phyloP scores from a whole-genome alignment of 2,329 filamentous ascomycete genomes.

The Fusarium oligoseptatum region DNA sequence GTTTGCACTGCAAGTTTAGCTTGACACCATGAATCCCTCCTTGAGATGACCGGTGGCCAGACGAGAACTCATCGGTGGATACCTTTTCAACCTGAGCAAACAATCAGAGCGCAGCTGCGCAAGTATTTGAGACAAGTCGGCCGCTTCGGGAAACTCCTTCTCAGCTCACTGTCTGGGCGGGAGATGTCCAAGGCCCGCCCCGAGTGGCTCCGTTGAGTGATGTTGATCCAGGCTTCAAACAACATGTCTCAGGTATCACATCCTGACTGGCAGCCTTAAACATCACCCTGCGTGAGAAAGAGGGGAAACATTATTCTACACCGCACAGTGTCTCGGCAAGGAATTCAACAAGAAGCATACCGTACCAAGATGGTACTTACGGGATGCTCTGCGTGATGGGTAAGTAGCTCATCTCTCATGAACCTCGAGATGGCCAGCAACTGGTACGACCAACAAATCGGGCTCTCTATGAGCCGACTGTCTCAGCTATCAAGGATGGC shows the following conservation, averaged over 20 bases:
- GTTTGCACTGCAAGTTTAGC: conserved; percentile 9
- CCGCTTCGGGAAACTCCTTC: conserved; percentile 22
- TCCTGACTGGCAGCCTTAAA: background rate
- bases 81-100: conserved; percentile 10
- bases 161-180: conserved; percentile 13
- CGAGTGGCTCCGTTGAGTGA: conserved; percentile 14
- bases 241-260: conserved; percentile 7
- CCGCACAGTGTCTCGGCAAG: conserved; percentile 5
- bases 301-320: background rate
- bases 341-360: background rate
- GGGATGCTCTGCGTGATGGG: background rate
- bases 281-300: background rate
- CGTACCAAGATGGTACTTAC: background rate
- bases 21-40: conserved; percentile 12
- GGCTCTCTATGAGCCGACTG: background rate
- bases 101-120: conserved; percentile 21
- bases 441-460: background rate
- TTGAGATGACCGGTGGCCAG: conserved; percentile 8
- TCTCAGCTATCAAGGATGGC: background rate
- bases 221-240: conserved; percentile 8
- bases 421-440: conserved; percentile 10
- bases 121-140: conserved; percentile 26
- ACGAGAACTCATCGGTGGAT: conserved; percentile 24
- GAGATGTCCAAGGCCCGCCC: conserved; percentile 33
- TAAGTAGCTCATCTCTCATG: background rate